These are phyloP conservation scores for Cynara cardunculus DNA, from an alignment of 129 eudicot genomes.

Conservation along the genomic window DNA sequence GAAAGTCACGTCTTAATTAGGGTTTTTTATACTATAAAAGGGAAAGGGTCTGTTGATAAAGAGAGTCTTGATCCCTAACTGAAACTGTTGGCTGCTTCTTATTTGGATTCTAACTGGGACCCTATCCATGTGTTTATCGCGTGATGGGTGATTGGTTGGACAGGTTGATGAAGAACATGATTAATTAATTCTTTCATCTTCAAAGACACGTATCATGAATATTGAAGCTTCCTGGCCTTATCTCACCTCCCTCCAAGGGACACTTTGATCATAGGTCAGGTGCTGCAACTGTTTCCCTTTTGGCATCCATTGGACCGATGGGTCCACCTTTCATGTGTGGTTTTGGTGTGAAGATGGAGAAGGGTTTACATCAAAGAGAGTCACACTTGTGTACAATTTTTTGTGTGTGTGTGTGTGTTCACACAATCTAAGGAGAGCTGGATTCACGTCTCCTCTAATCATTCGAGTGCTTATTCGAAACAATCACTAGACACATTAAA, in stretches of 20 bases:
- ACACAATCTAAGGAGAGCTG: background rate
- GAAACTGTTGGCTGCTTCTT: background rate
- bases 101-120: background rate
- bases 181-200: background rate
- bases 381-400: background rate
- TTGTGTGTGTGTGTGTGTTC: too few relatives aligned
- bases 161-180: background rate
- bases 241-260: background rate
- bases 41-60: background rate
- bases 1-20: too few relatives aligned
- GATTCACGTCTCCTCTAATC: background rate
- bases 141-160: background rate
- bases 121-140: background rate
- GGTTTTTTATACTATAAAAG: background rate
- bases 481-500: too few relatives aligned
- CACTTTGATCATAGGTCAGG: background rate
- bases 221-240: background rate
- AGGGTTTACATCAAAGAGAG: background rate
- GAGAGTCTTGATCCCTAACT: background rate
- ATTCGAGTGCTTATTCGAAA: too few relatives aligned
- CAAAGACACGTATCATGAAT: background rate
- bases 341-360: background rate
- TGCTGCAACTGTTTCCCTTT: background rate
- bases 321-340: background rate
- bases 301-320: background rate